Conservation (phyloP, 2,329 filamentous ascomycete genomes). For the Clonostachys chloroleuca region DNA sequence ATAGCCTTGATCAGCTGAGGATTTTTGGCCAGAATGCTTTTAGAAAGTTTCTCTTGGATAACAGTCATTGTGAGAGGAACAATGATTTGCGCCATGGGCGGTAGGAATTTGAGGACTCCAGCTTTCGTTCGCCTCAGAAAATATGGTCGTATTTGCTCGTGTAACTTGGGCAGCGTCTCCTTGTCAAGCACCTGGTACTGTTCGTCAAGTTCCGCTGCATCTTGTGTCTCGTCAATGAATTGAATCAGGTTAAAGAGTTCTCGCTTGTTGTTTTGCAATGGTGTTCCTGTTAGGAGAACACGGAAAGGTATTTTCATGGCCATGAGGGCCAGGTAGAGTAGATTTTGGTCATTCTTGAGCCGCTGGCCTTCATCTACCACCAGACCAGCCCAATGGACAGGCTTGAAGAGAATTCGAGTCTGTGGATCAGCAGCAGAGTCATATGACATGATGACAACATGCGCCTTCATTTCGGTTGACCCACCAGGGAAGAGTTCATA, state of each 20-base stretch:
- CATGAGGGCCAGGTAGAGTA: conserved; percentile 71
- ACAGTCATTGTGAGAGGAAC: conserved; percentile 93
- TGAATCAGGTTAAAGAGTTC: conserved; percentile 97
- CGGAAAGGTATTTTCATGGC: conserved; percentile 77
- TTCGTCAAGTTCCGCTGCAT: conserved; percentile 70
- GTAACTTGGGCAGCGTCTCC: conserved; percentile 76
- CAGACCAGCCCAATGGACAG: conserved; percentile 78
- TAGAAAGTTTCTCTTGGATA: conserved; percentile 90
- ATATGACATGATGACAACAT: conserved; percentile 93
- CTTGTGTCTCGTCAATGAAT: conserved; percentile 71
- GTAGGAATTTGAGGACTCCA: conserved; percentile 85
- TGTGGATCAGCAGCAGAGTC: conserved; percentile 77
- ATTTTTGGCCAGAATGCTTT: conserved; percentile 88
- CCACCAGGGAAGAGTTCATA: conserved; percentile 79
- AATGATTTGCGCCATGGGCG: conserved; percentile 92
- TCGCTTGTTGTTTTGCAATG: conserved; percentile 89
- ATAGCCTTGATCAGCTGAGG: conserved; percentile 84
- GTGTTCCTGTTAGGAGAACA: conserved; percentile 84
- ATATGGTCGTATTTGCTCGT: conserved; percentile 74
- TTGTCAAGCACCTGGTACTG: conserved; percentile 75
- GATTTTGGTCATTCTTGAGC: conserved; percentile 86
- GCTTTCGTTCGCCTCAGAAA: conserved; percentile 78
- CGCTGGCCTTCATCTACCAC: conserved; percentile 95
- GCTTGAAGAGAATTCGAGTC: conserved; percentile 60
- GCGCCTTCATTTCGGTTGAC: conserved; percentile 69